Conservation (phyloP, 1,139 yeast genomes). For the Petasospora fabianii region DNA sequence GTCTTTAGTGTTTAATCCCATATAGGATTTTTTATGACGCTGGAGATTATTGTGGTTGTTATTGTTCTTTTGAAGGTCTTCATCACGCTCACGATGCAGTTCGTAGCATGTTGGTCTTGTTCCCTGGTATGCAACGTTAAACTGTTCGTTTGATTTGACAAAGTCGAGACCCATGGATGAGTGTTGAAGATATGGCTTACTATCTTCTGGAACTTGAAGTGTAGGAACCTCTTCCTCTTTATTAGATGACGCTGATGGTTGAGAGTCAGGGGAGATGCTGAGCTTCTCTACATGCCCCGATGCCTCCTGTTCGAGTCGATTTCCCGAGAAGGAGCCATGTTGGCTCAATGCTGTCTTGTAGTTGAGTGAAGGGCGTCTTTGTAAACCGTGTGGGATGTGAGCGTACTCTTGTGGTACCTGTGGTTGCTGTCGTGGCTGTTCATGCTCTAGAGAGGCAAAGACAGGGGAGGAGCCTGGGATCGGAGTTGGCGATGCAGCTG, state of each 20-base stretch:
- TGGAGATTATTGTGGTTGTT: background rate
- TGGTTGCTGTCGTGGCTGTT: background rate
- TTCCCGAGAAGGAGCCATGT: background rate
- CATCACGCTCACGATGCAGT: constrained; percentile 1
- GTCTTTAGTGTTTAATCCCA: constrained; percentile 14
- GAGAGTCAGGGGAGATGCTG: background rate
- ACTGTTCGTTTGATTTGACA: constrained; percentile 11
- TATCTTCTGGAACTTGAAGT: constrained; percentile 6
- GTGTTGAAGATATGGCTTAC: constrained; percentile 9
- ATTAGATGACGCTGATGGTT: background rate
- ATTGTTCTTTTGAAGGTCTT: background rate
- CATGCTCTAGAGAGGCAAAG: constrained; percentile 1
- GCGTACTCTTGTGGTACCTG: background rate
- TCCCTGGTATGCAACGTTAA: constrained; percentile 11
- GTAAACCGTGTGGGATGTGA: constrained; percentile 5
- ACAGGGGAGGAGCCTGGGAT: no score
- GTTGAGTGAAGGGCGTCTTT: constrained; percentile 10
- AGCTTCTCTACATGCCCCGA: background rate
- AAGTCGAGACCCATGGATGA: constrained; percentile 6
- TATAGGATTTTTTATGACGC: constrained; percentile 4
- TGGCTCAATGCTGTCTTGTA: constrained; percentile 7
- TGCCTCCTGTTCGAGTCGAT: background rate
- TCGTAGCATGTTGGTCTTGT: constrained; percentile 6
- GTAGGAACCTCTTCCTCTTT: background rate
- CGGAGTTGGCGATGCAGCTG: no score